Conservation (phyloP, 345 rosid genomes). For the Hevea brasiliensis region DNA sequence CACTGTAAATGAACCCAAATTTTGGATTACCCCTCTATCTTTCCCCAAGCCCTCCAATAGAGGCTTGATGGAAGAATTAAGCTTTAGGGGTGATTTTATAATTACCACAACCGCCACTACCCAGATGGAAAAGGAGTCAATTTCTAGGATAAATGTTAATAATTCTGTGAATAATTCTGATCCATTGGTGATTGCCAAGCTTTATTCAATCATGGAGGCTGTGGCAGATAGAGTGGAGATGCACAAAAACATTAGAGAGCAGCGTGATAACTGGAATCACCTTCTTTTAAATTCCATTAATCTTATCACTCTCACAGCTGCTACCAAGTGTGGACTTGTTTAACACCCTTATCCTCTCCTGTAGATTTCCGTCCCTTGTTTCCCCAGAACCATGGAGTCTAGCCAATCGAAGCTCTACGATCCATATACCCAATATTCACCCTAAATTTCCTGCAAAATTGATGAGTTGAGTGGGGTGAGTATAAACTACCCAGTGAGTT, state of each 20-base stretch:
- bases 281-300: constrained; percentile 52
- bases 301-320: constrained; percentile 46
- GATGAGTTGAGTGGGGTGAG: too few species aligned
- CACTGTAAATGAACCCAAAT: constrained; percentile 19
- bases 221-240: constrained; percentile 54
- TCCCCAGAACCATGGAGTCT: too few species aligned
- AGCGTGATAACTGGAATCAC: constrained; percentile 52
- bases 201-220: constrained; percentile 43
- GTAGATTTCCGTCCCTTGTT: too few species aligned
- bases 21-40: constrained; percentile 9
- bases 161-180: constrained; percentile 4
- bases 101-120: not conserved
- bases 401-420: too few species aligned
- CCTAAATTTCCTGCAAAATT: too few species aligned
- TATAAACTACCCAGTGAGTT: too few species aligned
- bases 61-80: constrained; percentile 22
- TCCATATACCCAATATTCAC: too few species aligned
- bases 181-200: constrained; percentile 33
- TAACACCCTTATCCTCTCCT: too few species aligned
- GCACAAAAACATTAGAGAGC: constrained; percentile 53
- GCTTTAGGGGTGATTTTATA: constrained; percentile 8
- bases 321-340: too few species aligned
- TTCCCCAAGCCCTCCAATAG: constrained; percentile 25
- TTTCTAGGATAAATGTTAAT: not conserved
- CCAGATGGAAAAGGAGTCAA: constrained; percentile 6